Evolutionary conservation across 2,329 filamentous ascomycete genomes (phyloP).

Genomic region (Ascochyta lentis): DNA sequence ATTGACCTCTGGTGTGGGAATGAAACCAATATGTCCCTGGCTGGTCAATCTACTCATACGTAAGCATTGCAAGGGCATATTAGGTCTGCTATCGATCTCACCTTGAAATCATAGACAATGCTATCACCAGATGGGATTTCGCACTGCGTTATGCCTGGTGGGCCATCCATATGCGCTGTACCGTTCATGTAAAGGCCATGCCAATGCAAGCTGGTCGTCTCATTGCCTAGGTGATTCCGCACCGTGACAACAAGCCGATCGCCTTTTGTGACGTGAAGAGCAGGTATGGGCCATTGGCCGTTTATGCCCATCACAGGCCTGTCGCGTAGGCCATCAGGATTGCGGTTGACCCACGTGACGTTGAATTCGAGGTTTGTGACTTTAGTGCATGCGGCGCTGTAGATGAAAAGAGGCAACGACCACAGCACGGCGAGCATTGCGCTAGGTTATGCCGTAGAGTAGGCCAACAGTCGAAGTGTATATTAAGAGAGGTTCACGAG

Average conservation of each 20-base stretch:
- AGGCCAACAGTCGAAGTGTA: background rate
- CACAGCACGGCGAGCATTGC: constrained; percentile 1
- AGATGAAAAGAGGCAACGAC: constrained; percentile 11
- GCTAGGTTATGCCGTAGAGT: background rate
- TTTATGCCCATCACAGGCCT: constrained; percentile 70
- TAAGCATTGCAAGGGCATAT: constrained; percentile 25
- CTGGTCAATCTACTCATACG: constrained; percentile 50
- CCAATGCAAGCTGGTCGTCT: constrained; percentile 72
- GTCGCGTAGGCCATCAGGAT: constrained; percentile 57
- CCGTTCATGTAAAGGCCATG: constrained; percentile 79
- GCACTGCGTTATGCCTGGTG: constrained; percentile 65
- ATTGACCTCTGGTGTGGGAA: constrained; percentile 65
- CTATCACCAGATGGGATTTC: constrained; percentile 64
- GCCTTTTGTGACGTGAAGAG: constrained; percentile 75
- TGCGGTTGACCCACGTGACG: constrained; percentile 60
- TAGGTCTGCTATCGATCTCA: constrained; percentile 6
- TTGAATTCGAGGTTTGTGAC: constrained; percentile 58
- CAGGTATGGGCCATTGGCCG: constrained; percentile 73
- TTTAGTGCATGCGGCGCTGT: constrained; percentile 14
- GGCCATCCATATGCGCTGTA: constrained; percentile 75
- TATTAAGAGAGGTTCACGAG: background rate
- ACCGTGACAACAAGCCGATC: constrained; percentile 73
- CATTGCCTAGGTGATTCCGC: constrained; percentile 68
- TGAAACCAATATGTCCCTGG: constrained; percentile 69
- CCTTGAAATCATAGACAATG: constrained; percentile 63